Evolutionary conservation across 192 early-diverging fungal species (phyloP).

Genomic region (Rhizoclosmatium sp.): DNA sequence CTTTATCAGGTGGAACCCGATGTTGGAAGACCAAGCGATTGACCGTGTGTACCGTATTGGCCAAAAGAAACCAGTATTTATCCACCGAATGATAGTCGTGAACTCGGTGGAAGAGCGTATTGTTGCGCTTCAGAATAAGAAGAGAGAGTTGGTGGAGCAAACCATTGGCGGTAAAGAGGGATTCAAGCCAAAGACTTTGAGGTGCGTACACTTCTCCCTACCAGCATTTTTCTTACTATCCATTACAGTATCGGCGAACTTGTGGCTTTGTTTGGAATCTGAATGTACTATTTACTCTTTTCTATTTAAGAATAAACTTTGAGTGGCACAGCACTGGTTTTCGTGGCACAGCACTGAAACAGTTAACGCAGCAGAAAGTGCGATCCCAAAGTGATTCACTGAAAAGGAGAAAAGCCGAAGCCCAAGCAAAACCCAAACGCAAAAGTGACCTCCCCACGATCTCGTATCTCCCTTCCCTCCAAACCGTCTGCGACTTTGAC

Average conservation of each 20-base stretch:
- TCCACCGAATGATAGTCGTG: slow-evolving; percentile 66
- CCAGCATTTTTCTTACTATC: too few species aligned
- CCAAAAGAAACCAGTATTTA: slow-evolving; percentile 50
- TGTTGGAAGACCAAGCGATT: slow-evolving; percentile 67
- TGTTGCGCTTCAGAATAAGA: slow-evolving; percentile 66
- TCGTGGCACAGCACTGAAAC: too few species aligned
- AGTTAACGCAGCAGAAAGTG: too few species aligned
- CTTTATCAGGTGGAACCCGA: slow-evolving; percentile 66
- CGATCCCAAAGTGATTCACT: too few species aligned
- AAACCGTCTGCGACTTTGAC: too few species aligned
- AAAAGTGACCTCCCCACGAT: too few species aligned
- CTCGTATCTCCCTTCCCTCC: too few species aligned
- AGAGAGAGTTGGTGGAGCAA: slow-evolving; percentile 43
- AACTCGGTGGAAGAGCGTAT: slow-evolving; percentile 75
- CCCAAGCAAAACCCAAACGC: too few species aligned
- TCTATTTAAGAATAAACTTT: too few species aligned
- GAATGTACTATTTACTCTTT: not conserved
- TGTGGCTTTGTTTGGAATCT: slow-evolving; percentile 1
- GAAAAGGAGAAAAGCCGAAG: too few species aligned
- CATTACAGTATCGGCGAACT: not conserved
- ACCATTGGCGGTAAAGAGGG: slow-evolving; percentile 35
- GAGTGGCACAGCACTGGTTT: too few species aligned
- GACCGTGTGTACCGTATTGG: slow-evolving; percentile 69
- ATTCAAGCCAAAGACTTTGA: not conserved
- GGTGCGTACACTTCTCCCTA: too few species aligned